A percentile compares a stretch with the other conserved stretches of the same genome.
Conservation (phyloP, 2,329 filamentous ascomycete genomes). For the Hysterium pulicare region DNA sequence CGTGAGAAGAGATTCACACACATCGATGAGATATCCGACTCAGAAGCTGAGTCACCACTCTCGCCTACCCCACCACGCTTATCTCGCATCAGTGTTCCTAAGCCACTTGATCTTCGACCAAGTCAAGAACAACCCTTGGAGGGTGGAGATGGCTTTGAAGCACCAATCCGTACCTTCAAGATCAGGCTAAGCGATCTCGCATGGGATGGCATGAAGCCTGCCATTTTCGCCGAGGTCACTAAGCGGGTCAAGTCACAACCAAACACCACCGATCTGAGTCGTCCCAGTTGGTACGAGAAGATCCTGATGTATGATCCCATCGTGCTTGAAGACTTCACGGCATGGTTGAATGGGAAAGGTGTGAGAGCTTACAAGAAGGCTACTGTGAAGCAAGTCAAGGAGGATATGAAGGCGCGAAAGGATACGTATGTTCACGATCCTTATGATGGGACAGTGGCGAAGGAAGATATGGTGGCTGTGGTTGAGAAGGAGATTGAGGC, state of each 20-base stretch:
- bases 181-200: constrained; percentile 17
- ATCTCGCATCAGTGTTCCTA: constrained; percentile 8
- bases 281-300: constrained; percentile 79
- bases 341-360: constrained; percentile 66
- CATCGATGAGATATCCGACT: constrained; percentile 40
- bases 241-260: constrained; percentile 45
- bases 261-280: constrained; percentile 35
- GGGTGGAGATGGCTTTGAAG: background rate
- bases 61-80: constrained; percentile 34
- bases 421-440: background rate
- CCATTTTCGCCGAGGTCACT: constrained; percentile 49
- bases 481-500: constrained; percentile 62
- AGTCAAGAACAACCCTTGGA: background rate
- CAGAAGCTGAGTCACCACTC: constrained; percentile 33
- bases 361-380: constrained; percentile 54
- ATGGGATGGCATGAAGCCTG: constrained; percentile 32
- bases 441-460: constrained; percentile 48
- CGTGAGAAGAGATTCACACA: constrained; percentile 23
- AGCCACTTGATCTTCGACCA: constrained; percentile 15
- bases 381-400: constrained; percentile 11
- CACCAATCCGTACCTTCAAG: constrained; percentile 4
- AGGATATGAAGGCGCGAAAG: constrained; percentile 9
- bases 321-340: constrained; percentile 76
- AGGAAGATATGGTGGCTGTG: constrained; percentile 40
- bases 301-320: constrained; percentile 93